Conservation (phyloP, 441 rosid genomes). For the Pelargonium myrrhifolium region DNA sequence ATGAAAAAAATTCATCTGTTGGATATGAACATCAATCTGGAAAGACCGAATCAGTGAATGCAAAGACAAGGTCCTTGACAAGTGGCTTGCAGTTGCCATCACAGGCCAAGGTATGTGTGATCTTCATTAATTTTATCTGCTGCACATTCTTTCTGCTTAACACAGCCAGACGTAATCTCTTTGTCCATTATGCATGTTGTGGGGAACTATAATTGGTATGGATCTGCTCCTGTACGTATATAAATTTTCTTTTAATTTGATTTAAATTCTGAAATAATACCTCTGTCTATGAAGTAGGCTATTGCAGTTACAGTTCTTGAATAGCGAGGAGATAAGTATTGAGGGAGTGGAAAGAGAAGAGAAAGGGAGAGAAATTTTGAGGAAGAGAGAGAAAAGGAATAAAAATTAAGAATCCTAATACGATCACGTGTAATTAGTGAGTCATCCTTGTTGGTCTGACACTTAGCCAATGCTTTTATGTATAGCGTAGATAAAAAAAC, state of each 20-base stretch:
- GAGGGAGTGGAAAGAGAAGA: neutral
- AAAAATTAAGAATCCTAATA: neutral
- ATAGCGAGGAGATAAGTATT: neutral
- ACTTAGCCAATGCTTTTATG: neutral
- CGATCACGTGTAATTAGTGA: neutral
- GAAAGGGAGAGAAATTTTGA: neutral
- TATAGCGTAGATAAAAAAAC: neutral
- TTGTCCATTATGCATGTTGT: conserved; percentile 2
- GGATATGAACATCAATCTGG: conserved; percentile 22
- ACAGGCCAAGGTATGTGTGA: conserved; percentile 34
- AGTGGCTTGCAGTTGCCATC: conserved; percentile 21
- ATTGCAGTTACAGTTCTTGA: neutral
- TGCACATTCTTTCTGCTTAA: neutral
- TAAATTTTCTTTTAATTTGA: neutral
- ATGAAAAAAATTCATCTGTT: conserved; percentile 30
- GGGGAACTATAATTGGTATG: neutral
- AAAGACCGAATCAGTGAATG: conserved; percentile 22
- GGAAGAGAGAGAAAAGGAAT: neutral
- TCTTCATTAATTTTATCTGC: neutral
- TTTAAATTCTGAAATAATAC: neutral
- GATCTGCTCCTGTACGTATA: neutral
- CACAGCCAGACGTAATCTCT: neutral
- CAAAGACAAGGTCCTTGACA: conserved; percentile 25
- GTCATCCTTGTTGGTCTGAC: neutral
- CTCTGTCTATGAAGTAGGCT: neutral